Percentiles rank a stretch among this genome's conserved stretches.
Conservation (phyloP, 352 stramenopile species). For the Phytophthora litchii region DNA sequence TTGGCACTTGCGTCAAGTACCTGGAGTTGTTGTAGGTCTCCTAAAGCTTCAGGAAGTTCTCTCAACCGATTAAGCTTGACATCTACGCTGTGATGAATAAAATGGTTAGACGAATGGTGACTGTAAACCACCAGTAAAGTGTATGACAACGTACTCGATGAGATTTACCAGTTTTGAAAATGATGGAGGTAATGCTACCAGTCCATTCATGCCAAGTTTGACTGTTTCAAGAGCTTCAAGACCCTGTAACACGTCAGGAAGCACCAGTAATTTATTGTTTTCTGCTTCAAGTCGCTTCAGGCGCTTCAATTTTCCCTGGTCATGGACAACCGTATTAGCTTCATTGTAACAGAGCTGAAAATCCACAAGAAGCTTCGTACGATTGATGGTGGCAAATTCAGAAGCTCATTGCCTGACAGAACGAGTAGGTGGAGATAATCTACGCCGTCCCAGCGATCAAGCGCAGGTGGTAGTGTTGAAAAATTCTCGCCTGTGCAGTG, state of each 20-base stretch:
- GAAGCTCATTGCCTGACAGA: slow-evolving; percentile 66
- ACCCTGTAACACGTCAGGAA: slow-evolving; percentile 63
- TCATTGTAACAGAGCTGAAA: not conserved
- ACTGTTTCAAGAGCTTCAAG: slow-evolving; percentile 53
- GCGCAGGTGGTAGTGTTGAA: slow-evolving; percentile 41
- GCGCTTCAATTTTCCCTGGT: slow-evolving; percentile 56
- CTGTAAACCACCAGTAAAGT: not conserved
- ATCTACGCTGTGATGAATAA: slow-evolving; percentile 46
- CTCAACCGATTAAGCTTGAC: slow-evolving; percentile 76
- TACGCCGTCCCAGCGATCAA: slow-evolving; percentile 60
- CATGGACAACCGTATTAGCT: slow-evolving; percentile 6
- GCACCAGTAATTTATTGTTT: slow-evolving; percentile 66
- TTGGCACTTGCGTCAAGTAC: slow-evolving; percentile 72
- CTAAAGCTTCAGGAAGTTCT: slow-evolving; percentile 49
- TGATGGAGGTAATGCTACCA: slow-evolving; percentile 53
- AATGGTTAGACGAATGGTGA: not conserved
- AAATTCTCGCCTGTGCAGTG: slow-evolving; percentile 46
- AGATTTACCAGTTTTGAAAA: slow-evolving; percentile 57
- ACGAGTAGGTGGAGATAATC: slow-evolving; percentile 48
- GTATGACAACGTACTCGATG: slow-evolving; percentile 46
- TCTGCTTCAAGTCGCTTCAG: slow-evolving; percentile 69
- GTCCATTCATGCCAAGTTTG: slow-evolving; percentile 62
- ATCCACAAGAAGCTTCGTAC: slow-evolving; percentile 33
- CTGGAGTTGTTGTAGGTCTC: slow-evolving; percentile 45
- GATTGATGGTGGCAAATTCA: slow-evolving; percentile 66